These are phyloP conservation scores for Magnolia sinica DNA, from an alignment of 164 flowering plant genomes.

Conservation along the genomic window DNA sequence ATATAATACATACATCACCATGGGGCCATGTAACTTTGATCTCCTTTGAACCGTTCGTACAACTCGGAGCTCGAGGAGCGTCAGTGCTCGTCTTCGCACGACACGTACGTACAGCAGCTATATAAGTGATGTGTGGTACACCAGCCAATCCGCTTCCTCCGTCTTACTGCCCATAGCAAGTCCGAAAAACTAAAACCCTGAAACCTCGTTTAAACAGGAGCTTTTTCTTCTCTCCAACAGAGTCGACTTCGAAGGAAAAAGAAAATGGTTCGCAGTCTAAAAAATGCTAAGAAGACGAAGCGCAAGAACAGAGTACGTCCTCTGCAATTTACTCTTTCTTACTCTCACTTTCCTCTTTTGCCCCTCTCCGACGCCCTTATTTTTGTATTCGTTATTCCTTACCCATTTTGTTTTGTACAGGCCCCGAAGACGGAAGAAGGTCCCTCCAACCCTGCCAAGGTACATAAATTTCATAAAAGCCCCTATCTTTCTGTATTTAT, in stretches of 20 bases:
- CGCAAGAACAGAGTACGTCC: slow-evolving; percentile 60
- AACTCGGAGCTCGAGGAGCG: too few species aligned
- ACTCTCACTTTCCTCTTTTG: not conserved
- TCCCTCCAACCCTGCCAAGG: not conserved
- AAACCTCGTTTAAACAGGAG: not conserved
- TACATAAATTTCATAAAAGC: not conserved
- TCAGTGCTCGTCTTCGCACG: too few species aligned
- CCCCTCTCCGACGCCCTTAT: not conserved
- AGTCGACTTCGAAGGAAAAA: not conserved
- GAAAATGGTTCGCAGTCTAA: slow-evolving; percentile 67
- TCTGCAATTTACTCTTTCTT: not conserved
- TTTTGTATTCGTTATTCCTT: not conserved
- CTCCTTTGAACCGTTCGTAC: too few species aligned
- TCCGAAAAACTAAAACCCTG: not conserved
- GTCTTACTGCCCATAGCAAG: too few species aligned
- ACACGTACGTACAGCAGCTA: too few species aligned
- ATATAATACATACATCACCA: too few species aligned
- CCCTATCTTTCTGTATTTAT: not conserved
- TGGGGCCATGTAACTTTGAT: too few species aligned
- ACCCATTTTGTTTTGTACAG: slow-evolving; percentile 8
- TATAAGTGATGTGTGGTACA: too few species aligned
- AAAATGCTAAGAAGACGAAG: slow-evolving; percentile 59
- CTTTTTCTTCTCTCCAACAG: too few species aligned
- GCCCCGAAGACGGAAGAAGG: not conserved
- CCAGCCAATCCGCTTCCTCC: too few species aligned